These are phyloP conservation scores for Jaapia argillacea DNA, from an alignment of 768 basidiomycete species.

Conservation along the genomic window DNA sequence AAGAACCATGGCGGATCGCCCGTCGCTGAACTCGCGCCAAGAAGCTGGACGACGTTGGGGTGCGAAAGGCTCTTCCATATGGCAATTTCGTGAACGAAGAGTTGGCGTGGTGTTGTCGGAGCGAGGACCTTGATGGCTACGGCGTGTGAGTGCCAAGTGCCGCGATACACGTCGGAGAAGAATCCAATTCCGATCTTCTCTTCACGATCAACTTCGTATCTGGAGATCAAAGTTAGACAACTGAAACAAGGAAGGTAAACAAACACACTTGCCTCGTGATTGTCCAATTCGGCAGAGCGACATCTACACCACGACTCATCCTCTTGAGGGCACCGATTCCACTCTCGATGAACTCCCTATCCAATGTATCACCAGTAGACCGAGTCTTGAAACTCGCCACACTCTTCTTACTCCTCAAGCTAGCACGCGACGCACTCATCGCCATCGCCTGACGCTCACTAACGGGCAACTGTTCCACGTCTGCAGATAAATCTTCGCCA, in stretches of 20 bases:
- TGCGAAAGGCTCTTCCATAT: conserved; percentile 66
- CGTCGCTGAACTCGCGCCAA: conserved; percentile 66
- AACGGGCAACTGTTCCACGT: not conserved
- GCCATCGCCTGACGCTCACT: not conserved
- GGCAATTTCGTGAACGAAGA: conserved; percentile 62
- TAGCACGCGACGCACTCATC: not conserved
- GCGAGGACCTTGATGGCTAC: conserved; percentile 72
- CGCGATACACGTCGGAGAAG: conserved; percentile 74
- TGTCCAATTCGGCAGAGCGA: conserved; percentile 57
- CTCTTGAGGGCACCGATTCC: conserved; percentile 64
- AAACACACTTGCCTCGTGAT: conserved; percentile 42
- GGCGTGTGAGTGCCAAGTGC: conserved; percentile 52
- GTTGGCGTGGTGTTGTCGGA: conserved; percentile 43
- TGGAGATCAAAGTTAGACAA: conserved; percentile 13
- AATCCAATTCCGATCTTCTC: conserved; percentile 61
- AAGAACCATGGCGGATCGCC: conserved; percentile 72
- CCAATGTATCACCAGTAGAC: conserved; percentile 37
- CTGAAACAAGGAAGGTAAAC: not conserved
- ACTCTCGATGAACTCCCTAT: conserved; percentile 61
- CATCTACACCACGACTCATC: conserved; percentile 31
- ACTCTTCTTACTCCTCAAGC: conserved; percentile 8
- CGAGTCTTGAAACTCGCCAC: conserved; percentile 2
- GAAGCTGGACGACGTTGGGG: conserved; percentile 61
- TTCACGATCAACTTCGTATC: conserved; percentile 69
- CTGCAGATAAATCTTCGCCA: not conserved